Conservation (phyloP, 23 red algal genomes). For the Gracilaria domingensis region DNA sequence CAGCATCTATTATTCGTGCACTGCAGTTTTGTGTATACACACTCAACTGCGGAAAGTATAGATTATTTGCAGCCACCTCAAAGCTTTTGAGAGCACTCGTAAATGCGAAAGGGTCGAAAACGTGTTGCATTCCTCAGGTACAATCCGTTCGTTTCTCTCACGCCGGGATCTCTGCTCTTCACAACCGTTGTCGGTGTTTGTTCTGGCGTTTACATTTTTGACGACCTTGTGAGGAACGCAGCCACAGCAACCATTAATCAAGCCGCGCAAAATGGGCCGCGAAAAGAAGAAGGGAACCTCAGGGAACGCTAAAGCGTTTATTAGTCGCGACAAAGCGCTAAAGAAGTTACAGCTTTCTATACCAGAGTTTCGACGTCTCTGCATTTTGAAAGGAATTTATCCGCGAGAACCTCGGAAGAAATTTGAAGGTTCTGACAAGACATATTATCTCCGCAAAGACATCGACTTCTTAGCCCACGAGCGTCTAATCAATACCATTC, state of each 20-base stretch:
- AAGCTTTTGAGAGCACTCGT: neutral
- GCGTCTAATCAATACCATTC: constrained; percentile 88
- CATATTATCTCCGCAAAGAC: constrained; percentile 96
- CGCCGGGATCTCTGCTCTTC: constrained; percentile 52
- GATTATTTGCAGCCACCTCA: neutral
- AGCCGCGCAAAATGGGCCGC: constrained; percentile 57
- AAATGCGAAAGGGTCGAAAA: constrained; percentile 13
- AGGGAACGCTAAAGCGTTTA: constrained; percentile 88
- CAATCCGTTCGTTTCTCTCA: constrained; percentile 40
- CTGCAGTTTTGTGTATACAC: neutral
- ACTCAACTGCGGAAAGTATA: neutral
- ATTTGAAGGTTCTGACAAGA: constrained; percentile 80
- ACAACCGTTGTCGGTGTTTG: constrained; percentile 33
- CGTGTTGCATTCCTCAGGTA: constrained; percentile 43
- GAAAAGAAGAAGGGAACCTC: constrained; percentile 88
- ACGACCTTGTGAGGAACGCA: constrained; percentile 65
- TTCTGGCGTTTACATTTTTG: constrained; percentile 68
- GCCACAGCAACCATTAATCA: constrained; percentile 21
- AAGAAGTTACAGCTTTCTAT: constrained; percentile 93
- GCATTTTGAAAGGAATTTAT: constrained; percentile 98
- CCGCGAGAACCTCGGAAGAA: constrained; percentile 96
- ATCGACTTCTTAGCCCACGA: constrained; percentile 96
- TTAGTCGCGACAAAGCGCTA: constrained; percentile 92
- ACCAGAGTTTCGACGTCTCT: constrained; percentile 88
- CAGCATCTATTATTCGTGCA: neutral